Base-by-base conservation (phyloP, 2,329 filamentous ascomycete species). In the Sporothrix pseudoabietina region DNA sequence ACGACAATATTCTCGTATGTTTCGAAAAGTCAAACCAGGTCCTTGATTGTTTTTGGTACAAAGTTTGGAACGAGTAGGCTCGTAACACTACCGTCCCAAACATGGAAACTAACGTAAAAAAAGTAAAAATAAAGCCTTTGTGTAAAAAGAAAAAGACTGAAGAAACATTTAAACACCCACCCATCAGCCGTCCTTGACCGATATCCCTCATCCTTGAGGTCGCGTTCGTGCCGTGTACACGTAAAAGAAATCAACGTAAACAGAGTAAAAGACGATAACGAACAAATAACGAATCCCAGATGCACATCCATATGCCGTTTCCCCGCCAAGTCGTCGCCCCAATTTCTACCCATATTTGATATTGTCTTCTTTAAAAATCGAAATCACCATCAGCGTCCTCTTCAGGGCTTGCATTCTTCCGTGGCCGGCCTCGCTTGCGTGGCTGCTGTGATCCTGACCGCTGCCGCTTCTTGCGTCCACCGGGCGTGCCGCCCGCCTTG, bases 391-490 rank as follows among this genome's bases (percentile, higher is more conserved):
- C 78, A 35, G 77, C 80, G 4, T 84, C 83, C 3, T 80, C 78
- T 22, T 83, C 82, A 26, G 72, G 70, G 4, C 77, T 75, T n/a
- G 79, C 79, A 69, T 82, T 83, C 79, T 87, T 88, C 69, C 82
- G 81, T n/a, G 86, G 85, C 22, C 87, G 83, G 9, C 87, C 87
- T 39, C 86, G 82, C 77, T 83, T 83, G 54, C 85, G 82, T 1
- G 44, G 72, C 78, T 85, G 85, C 12, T 85, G 85, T 10, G 87
- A 88, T 55, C 80, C 82, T 2, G 88, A 89, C 57, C 88, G 84
- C 65, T 85, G 83, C 69, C 88, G 83, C 80, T 90, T 90, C 82
- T 89, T 90, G 55, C 87, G 84, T 16, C 86, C 86, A 54, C 87
- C 84, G 0, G 87, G 84, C 4, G 86, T 85, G 49, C 82, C 81